Evolutionary conservation across 306 rosid species (phyloP).

Genomic region (Pueraria montana): DNA sequence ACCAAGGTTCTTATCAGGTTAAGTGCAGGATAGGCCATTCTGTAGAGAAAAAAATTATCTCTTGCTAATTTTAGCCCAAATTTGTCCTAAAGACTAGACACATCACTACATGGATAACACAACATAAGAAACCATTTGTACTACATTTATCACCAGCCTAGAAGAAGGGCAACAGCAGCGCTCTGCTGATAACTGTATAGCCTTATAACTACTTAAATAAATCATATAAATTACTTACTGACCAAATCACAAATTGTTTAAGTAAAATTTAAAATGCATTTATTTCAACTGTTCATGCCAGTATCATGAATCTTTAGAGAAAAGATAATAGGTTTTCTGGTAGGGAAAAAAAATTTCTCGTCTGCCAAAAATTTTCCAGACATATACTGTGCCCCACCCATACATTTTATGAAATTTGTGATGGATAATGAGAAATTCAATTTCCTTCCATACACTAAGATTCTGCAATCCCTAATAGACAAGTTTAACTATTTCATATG

Average conservation of each 20-base stretch:
- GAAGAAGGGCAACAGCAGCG: not conserved
- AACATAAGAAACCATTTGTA: not conserved
- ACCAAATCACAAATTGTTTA: not conserved
- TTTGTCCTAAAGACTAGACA: not conserved
- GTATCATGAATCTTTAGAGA: slow-evolving; percentile 2
- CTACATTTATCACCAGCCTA: slow-evolving; percentile 9
- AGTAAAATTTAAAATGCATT: slow-evolving; percentile 1
- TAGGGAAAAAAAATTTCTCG: not conserved
- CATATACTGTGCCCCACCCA: not conserved
- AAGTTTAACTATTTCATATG: slow-evolving; percentile 39
- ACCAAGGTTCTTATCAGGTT: not conserved
- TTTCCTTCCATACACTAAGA: slow-evolving; percentile 32
- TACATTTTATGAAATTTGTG: slow-evolving; percentile 6
- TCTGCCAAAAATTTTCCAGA: not conserved
- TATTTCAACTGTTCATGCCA: not conserved
- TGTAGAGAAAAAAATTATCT: not conserved
- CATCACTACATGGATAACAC: not conserved
- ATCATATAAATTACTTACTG: not conserved
- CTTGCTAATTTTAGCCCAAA: not conserved
- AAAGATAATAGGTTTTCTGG: not conserved
- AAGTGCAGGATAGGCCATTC: not conserved
- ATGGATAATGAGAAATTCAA: slow-evolving; percentile 20
- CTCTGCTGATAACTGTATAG: slow-evolving; percentile 15
- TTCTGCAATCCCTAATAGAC: slow-evolving; percentile 32
- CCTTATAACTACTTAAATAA: not conserved